These are phyloP conservation scores for Ophiocordyceps camponoti-leonardi DNA, from an alignment of 2,329 filamentous ascomycete species.

Conservation along the genomic window DNA sequence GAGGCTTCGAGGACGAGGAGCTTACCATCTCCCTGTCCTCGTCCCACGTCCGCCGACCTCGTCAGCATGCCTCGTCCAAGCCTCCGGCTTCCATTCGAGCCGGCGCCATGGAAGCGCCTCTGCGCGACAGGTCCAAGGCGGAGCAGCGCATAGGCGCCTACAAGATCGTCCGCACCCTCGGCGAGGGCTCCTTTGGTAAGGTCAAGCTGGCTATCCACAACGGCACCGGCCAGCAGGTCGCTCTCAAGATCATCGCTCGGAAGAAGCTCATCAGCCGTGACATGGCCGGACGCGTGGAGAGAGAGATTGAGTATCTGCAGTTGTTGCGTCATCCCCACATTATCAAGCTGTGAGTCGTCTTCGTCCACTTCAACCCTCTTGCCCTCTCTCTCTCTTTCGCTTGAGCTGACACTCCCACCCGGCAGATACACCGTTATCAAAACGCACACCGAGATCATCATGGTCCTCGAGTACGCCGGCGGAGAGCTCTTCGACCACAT, in stretches of 20 bases:
- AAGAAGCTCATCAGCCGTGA: conserved; percentile 93
- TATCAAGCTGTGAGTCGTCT: conserved; percentile 78
- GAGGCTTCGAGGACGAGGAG: conserved; percentile 62
- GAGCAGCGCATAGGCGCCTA: conserved; percentile 86
- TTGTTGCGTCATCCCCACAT: conserved; percentile 92
- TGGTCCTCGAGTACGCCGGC: conserved; percentile 96
- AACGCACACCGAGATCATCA: conserved; percentile 85
- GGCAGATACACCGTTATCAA: conserved; percentile 87
- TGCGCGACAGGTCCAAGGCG: conserved; percentile 36
- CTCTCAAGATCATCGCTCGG: conserved; percentile 91
- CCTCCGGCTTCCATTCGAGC: conserved; percentile 11
- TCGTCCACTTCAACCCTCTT: background rate
- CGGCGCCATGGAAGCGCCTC: conserved; percentile 17
- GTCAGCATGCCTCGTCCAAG: conserved; percentile 13
- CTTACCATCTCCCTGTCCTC: conserved; percentile 60
- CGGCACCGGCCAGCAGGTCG: conserved; percentile 85
- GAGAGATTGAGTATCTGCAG: conserved; percentile 96
- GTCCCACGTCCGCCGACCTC: conserved; percentile 40
- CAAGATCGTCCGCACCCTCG: conserved; percentile 74
- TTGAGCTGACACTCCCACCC: too few relatives aligned
- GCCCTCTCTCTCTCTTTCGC: background rate
- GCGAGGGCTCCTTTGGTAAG: conserved; percentile 96
- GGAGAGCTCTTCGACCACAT: conserved; percentile 97
- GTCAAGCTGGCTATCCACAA: conserved; percentile 93
- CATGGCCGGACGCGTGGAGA: conserved; percentile 93